Evolutionary conservation across 1,284 basidiomycete species (phyloP).

Genomic region (Microbotryomycetes sp.): DNA sequence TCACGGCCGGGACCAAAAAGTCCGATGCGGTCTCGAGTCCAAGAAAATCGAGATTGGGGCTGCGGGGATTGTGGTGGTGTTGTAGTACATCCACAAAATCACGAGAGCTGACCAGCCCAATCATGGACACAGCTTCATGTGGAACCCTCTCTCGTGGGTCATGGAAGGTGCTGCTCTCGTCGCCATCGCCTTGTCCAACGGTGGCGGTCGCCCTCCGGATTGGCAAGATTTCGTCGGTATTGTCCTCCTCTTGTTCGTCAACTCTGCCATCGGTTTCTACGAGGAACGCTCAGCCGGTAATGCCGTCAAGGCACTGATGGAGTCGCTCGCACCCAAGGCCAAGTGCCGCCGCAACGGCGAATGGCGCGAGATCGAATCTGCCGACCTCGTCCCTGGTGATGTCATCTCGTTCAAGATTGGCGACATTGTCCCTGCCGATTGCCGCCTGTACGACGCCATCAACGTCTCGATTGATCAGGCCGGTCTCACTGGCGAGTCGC

Average conservation of each 20-base stretch:
- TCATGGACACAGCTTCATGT: constrained; percentile 61
- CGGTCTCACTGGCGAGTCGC: constrained; percentile 90
- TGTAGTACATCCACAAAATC: too few species aligned
- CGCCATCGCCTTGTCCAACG: constrained; percentile 93
- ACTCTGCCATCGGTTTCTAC: constrained; percentile 96
- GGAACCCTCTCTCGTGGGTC: constrained; percentile 98
- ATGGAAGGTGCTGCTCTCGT: constrained; percentile 98
- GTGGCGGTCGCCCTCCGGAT: constrained; percentile 75
- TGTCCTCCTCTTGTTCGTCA: constrained; percentile 81
- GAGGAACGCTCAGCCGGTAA: constrained; percentile 96
- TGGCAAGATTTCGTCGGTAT: constrained; percentile 99
- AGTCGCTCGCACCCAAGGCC: constrained; percentile 95
- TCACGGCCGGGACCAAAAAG: background rate
- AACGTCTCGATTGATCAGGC: constrained; percentile 94
- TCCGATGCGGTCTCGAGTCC: background rate
- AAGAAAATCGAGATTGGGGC: too few species aligned
- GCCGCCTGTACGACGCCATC: constrained; percentile 87
- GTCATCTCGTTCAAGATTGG: constrained; percentile 96
- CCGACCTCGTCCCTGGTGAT: constrained; percentile 84
- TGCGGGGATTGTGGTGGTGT: too few species aligned
- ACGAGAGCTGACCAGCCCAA: background rate
- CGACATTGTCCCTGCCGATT: constrained; percentile 92
- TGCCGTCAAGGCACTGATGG: constrained; percentile 98
- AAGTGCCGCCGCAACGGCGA: constrained; percentile 73
- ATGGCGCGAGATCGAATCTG: constrained; percentile 75